These are phyloP conservation scores for Xylaria sp. DNA, from an alignment of 2,329 filamentous ascomycete species.

Conservation along the genomic window DNA sequence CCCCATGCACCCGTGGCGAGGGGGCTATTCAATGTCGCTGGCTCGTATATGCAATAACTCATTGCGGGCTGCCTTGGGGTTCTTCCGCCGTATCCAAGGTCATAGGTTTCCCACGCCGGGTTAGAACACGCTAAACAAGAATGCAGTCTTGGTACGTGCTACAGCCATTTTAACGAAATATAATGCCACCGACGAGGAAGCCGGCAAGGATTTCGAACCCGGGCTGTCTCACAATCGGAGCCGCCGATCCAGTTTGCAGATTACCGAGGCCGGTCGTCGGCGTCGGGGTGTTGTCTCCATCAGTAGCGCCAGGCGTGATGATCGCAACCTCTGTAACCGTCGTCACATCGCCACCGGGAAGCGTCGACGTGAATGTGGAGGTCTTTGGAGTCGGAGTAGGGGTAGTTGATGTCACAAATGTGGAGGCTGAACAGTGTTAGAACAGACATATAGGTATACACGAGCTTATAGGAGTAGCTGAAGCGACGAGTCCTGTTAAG, in stretches of 20 bases:
- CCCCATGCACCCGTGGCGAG: not conserved
- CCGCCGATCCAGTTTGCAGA: conserved; percentile 45
- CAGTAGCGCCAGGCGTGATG: conserved; percentile 41
- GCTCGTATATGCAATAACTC: not conserved
- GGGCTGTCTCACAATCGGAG: conserved; percentile 30
- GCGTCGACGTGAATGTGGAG: conserved; percentile 47
- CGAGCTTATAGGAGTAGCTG: not conserved
- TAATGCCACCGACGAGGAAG: conserved; percentile 43
- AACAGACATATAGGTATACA: not conserved
- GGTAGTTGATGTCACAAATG: conserved; percentile 38
- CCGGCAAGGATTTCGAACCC: conserved; percentile 44
- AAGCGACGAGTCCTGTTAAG: not conserved
- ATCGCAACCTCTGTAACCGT: conserved; percentile 49
- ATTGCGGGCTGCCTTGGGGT: not conserved
- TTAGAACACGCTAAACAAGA: conserved; percentile 3
- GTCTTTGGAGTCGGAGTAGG: conserved; percentile 41
- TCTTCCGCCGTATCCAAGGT: not conserved
- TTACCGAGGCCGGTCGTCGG: conserved; percentile 36
- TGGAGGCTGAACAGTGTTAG: conserved; percentile 38
- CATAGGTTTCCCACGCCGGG: not conserved
- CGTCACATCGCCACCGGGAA: conserved; percentile 47
- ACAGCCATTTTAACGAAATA: conserved; percentile 35
- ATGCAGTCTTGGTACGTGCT: not conserved
- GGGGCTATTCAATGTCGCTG: not conserved
- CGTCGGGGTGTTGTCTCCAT: conserved; percentile 34